Base-by-base conservation (phyloP, 768 basidiomycete species). In the Pulveroboletus sp. region DNA sequence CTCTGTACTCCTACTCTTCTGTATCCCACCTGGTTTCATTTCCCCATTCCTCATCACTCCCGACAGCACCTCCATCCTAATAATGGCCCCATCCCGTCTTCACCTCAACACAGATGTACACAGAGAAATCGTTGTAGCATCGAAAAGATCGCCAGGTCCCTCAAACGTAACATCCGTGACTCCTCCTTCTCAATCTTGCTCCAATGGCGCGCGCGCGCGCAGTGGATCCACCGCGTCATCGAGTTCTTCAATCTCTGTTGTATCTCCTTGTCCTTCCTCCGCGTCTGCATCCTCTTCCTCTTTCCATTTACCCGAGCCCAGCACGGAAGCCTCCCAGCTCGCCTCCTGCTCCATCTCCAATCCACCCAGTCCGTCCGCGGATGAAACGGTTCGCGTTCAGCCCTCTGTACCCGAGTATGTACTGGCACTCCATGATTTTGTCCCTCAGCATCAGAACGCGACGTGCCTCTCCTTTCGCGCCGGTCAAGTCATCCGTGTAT, bases 341-440 rank as follows among this genome's bases (percentile, higher is more conserved):
- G 43, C 35, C 8, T 43, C 47, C 26, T 55, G 49, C 10, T 46
- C 57, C 31, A 50, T 32, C 6, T 40, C 70, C 14, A 79, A 70
- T 42, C 74, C 79, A 6, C 60, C 66, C 28, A 75, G 71, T 48
- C 71, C 73, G 17, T 62, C 64, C 13, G 63, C 74, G 39, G 80
- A 82, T 24, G 78, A 81, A 46, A 76, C 77, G 21, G 69, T 77
- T 44, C 75, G 74, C 32, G 59, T 74, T 3, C 63, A 60, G 36
- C 18, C 63, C 1, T 49, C 61, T 33, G 70, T 63, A 30, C 69
- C 79, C 15, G 89, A 90, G 64, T 92, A 84, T 67, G 93, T 94
- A 5, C 73, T 91, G 21, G 93, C 95, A 4, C 86, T 95, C 76
- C 93, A 98, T 64, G 93, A 96, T 67, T 98, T 93, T 60, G 62